phyloP scores from a whole-genome alignment of 2,329 filamentous ascomycete genomes.

The Aspergillus sp. region DNA sequence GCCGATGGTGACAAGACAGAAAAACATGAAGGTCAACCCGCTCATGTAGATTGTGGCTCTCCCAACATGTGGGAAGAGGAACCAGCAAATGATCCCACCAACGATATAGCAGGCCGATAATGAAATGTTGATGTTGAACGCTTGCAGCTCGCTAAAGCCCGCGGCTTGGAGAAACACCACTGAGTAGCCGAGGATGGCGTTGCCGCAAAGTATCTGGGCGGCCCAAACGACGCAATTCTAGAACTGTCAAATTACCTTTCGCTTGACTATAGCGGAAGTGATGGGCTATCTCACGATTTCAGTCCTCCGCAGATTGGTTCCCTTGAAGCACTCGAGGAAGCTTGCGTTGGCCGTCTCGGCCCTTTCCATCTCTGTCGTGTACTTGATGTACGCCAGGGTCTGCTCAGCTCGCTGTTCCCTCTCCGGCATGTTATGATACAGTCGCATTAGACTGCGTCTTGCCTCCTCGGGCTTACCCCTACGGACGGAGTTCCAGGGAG shows the following conservation, averaged over 20 bases:
- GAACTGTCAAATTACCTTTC: no score
- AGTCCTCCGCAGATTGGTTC: slow-evolving; percentile 71
- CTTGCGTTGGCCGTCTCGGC: slow-evolving; percentile 67
- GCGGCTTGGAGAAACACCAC: slow-evolving; percentile 43
- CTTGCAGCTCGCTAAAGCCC: slow-evolving; percentile 36
- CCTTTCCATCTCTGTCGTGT: slow-evolving; percentile 77
- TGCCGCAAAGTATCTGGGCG: slow-evolving; percentile 40
- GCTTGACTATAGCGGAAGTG: background rate
- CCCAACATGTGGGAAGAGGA: slow-evolving; percentile 42
- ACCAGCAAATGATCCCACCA: slow-evolving; percentile 43
- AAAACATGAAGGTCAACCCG: slow-evolving; percentile 42
- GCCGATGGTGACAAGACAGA: slow-evolving; percentile 38
- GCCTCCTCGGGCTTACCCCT: slow-evolving; percentile 4
- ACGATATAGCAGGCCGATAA: slow-evolving; percentile 44
- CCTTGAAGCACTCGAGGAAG: slow-evolving; percentile 80
- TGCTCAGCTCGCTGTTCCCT: slow-evolving; percentile 48
- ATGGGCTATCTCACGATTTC: slow-evolving; percentile 55
- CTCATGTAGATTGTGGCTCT: slow-evolving; percentile 44
- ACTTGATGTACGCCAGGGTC: slow-evolving; percentile 81
- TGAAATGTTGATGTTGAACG: slow-evolving; percentile 43
- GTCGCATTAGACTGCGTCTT: background rate
- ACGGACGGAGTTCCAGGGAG: slow-evolving; percentile 30
- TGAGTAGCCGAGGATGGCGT: slow-evolving; percentile 38
- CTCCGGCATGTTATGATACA: slow-evolving; percentile 2
- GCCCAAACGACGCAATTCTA: slow-evolving; percentile 43